These are phyloP conservation scores for Globisporangium lucens DNA, from an alignment of 352 stramenopile genomes.

Conservation along the genomic window DNA sequence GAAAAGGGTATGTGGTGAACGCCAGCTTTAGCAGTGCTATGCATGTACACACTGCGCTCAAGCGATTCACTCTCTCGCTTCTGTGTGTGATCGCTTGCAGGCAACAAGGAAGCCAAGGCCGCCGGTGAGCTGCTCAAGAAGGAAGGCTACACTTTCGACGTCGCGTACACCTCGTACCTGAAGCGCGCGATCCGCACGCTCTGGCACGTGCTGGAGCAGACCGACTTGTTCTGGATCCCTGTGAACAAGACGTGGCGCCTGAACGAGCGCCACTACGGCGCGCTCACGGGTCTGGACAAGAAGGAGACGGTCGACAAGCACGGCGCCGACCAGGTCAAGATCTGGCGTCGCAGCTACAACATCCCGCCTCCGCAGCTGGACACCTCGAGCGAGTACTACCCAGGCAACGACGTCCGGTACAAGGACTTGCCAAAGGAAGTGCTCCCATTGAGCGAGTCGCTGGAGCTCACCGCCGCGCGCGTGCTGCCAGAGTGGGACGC, in stretches of 20 bases:
- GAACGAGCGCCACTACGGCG: slow-evolving; percentile 99
- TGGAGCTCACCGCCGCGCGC: slow-evolving; percentile 92
- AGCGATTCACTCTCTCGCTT: background rate
- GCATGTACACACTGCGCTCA: background rate
- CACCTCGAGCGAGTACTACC: slow-evolving; percentile 91
- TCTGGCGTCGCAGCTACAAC: slow-evolving; percentile 98
- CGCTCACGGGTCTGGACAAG: slow-evolving; percentile 98
- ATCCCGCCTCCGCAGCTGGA: slow-evolving; percentile 94
- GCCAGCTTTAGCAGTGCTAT: background rate
- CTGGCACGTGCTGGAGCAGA: slow-evolving; percentile 94
- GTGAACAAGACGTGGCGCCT: slow-evolving; percentile 95
- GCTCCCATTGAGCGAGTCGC: slow-evolving; percentile 91
- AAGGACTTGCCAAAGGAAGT: slow-evolving; percentile 76
- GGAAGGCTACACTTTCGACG: slow-evolving; percentile 93
- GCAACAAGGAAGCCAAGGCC: slow-evolving; percentile 89
- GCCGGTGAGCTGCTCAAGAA: slow-evolving; percentile 89
- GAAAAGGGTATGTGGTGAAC: slow-evolving; percentile 39
- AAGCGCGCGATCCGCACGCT: slow-evolving; percentile 94
- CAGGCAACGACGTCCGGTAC: slow-evolving; percentile 91
- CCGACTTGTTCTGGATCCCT: slow-evolving; percentile 94
- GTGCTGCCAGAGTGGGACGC: slow-evolving; percentile 90
- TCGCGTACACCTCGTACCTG: slow-evolving; percentile 94
- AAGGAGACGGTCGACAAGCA: slow-evolving; percentile 99
- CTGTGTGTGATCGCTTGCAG: slow-evolving; percentile 11
- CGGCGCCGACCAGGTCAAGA: slow-evolving; percentile 91